Percentiles rank a stretch among this genome's conserved stretches.
These are phyloP conservation scores for Fomitopsis betulina DNA, from an alignment of 1,284 basidiomycete genomes.

Conservation along the genomic window DNA sequence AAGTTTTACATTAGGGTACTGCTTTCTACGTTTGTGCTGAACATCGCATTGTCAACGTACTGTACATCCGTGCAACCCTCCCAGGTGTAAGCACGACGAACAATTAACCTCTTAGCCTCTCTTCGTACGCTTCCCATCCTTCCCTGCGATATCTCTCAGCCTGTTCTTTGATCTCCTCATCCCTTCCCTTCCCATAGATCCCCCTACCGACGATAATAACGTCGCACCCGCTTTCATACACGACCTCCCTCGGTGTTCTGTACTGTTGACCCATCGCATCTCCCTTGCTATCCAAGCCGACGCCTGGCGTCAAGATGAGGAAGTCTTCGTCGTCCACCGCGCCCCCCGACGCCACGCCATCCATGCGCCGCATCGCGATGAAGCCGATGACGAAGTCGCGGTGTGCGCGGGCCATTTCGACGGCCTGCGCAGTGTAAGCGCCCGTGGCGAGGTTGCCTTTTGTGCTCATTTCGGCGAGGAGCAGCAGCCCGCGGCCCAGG, in stretches of 20 bases:
- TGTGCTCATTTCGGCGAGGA: slow-evolving; percentile 97
- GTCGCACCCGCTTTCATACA: slow-evolving; percentile 87
- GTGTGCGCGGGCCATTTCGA: slow-evolving; percentile 80
- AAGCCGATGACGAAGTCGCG: slow-evolving; percentile 93
- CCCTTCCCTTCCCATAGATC: slow-evolving; percentile 78
- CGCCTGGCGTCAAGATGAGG: slow-evolving; percentile 90
- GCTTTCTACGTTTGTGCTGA: neutral
- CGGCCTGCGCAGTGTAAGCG: slow-evolving; percentile 81
- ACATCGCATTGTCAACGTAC: neutral
- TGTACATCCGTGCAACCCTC: neutral
- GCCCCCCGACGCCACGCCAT: slow-evolving; percentile 46
- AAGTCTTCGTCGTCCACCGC: slow-evolving; percentile 64
- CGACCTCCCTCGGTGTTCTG: slow-evolving; percentile 84
- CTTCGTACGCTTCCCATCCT: slow-evolving; percentile 90
- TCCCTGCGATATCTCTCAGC: slow-evolving; percentile 82
- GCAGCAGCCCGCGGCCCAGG: slow-evolving; percentile 80
- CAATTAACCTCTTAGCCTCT: slow-evolving; percentile 19
- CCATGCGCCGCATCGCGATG: slow-evolving; percentile 87
- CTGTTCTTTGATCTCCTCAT: slow-evolving; percentile 58
- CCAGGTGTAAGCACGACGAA: neutral
- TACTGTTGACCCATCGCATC: slow-evolving; percentile 97
- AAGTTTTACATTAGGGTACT: neutral
- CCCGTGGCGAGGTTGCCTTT: slow-evolving; percentile 84
- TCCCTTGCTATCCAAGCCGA: slow-evolving; percentile 79
- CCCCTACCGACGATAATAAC: slow-evolving; percentile 98